phyloP scores from a whole-genome alignment of 192 early-diverging fungal genomes.

The Oehlia diaphana region DNA sequence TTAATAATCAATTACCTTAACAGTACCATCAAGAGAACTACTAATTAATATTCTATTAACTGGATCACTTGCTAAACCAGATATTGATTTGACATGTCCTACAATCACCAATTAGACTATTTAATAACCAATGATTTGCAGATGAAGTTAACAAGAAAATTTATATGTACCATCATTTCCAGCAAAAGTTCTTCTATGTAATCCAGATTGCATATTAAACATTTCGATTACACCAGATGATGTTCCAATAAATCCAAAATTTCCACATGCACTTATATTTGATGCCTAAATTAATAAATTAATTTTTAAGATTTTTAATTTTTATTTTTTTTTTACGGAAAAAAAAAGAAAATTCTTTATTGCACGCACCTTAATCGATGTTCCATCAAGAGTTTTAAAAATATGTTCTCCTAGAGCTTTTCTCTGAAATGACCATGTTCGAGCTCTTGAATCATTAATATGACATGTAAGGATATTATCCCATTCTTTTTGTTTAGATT shows the following conservation, averaged over 20 bases:
- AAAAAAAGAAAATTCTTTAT: neutral
- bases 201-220: slow-evolving; percentile 96
- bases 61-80: slow-evolving; percentile 74
- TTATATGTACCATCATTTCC: slow-evolving; percentile 40
- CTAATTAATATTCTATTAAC: slow-evolving; percentile 75
- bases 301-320: no score
- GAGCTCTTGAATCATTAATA: slow-evolving; percentile 65
- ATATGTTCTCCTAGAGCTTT: slow-evolving; percentile 73
- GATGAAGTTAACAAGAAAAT: slow-evolving; percentile 6
- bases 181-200: slow-evolving; percentile 68
- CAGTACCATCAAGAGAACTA: slow-evolving; percentile 74
- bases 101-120: neutral
- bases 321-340: neutral
- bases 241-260: slow-evolving; percentile 89
- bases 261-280: slow-evolving; percentile 85
- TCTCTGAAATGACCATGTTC: slow-evolving; percentile 82
- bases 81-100: slow-evolving; percentile 80
- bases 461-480: slow-evolving; percentile 92
- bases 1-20: slow-evolving; percentile 58
- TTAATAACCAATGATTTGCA: neutral
- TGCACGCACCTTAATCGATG: slow-evolving; percentile 51
- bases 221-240: slow-evolving; percentile 77
- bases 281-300: slow-evolving; percentile 44
- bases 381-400: slow-evolving; percentile 62
- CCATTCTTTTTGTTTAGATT: slow-evolving; percentile 77